Base-by-base conservation (phyloP, 2,329 filamentous ascomycete genomes). In the Monosporascus cannonballus region DNA sequence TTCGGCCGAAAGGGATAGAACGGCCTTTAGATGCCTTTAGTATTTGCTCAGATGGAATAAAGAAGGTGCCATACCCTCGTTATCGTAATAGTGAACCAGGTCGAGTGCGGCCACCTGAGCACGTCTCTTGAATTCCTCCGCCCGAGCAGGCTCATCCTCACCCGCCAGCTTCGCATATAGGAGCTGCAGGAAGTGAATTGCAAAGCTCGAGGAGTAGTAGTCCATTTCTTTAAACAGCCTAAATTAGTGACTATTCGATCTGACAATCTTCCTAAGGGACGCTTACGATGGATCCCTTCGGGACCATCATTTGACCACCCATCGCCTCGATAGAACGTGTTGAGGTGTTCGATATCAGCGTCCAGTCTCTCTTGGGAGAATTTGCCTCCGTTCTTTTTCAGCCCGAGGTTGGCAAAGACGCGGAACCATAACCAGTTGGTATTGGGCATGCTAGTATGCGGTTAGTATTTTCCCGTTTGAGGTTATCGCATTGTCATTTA, bases 231-330 rank as follows among this genome's bases (percentile, higher is more conserved):
- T 20, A 1, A 15, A 9, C 9, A 6, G 34, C 5, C 11, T 15
- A n/a, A 4, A 49, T 61, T 42, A 63, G 56, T 46, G 44, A 27
- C 9, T 50, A 9, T 2, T 46, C 17, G 24, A 8, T 48, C 22
- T 15, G 3, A n/a, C 3, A 6, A n/a, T 7, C 17, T 11, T 22
- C 20, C 20, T 22, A 22, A 30, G 34, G 27, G 4, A n/a, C 6
- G 52, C 76, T 59, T 56, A 79, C 77, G 88, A 53, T 89, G 86
- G 53, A 91, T 89, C 15, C 84, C 84, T 62, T 86, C 84, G 0
- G 89, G 89, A 0, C 89, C 89, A 64, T 93, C 89, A 61, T 91
- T 90, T 2, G 85, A 90, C 89, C 89, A 93, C 1, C 89, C 88
- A 46, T 83, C 85, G 6, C 88, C 88, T n/a, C 88, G 82, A 64